Evolutionary conservation across 495 filamentous ascomycete species (phyloP), one percentile per base, ranked within the genome.

Genomic region (Penicillium subrubescens): DNA sequence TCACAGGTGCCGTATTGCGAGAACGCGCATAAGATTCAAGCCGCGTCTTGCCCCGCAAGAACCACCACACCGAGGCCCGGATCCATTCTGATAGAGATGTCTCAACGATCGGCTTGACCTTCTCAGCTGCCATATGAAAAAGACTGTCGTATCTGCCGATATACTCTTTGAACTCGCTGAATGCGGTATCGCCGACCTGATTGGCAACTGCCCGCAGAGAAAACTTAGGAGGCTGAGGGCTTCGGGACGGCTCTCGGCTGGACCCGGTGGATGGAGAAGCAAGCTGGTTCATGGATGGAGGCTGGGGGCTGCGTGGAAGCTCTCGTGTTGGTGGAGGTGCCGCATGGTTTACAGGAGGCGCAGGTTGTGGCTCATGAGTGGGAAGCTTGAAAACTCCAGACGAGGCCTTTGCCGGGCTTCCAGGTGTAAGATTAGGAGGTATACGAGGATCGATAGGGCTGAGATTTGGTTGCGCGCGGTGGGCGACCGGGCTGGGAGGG

Each of bases 41-140:
- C 7, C 85, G 83, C 51, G 86, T 83, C 66, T 92, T 87, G 57
- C 92, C 93, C 39, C 83, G 87, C 62, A 96, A 70, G 68, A 96
- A 96, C 93, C 93, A 97, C 93, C 93, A 97, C 3, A 90, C 73
- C 19, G 86, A 87, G 50, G 86, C 89, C 62, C 89, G 80, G 14
- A 90, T 80, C 81, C 93, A 87, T 68, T 92, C 86, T 21, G 84
- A 76, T 3, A 85, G 80, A 8, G 82, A 82, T 12, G 83, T 87
- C 58, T 81, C 82, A 59, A 81, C 74, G n/a, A 90, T 53, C 0
- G 90, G 87, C 59, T 84, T 86, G n/a, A 85, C 83, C 46, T 85
- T 82, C 68, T 94, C 90, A 3, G 91, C 88, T 52, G 92, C 88
- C 14, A 90, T 74, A 31, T 82, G 78, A 69, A 96, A 92, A 7